Percentiles rank a stretch among this genome's conserved stretches.
These are phyloP conservation scores for Pseudogymnoascus sp. DNA, from an alignment of 2,329 filamentous ascomycete species.

Conservation along the genomic window DNA sequence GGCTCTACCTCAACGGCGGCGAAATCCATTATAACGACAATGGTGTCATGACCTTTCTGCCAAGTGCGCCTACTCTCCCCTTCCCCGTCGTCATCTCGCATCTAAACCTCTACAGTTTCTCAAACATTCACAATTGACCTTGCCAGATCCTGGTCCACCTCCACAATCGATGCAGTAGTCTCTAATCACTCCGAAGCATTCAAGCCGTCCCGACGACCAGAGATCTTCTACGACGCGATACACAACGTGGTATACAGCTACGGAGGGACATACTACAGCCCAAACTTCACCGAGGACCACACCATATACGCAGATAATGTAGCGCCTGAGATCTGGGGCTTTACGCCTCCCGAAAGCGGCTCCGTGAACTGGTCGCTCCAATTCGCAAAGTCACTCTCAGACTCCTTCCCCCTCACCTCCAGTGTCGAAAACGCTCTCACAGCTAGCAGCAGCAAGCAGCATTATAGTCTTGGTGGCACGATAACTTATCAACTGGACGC, in stretches of 20 bases:
- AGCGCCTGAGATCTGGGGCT: constrained; percentile 10
- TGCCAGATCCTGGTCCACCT: constrained; percentile 9
- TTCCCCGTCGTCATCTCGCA: neutral
- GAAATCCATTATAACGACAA: constrained; percentile 9
- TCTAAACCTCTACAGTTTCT: neutral
- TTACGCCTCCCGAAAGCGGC: constrained; percentile 7
- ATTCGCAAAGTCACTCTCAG: neutral
- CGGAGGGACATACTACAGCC: constrained; percentile 7
- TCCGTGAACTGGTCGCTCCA: constrained; percentile 9
- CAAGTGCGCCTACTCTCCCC: neutral
- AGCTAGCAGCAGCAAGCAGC: neutral
- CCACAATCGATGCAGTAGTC: neutral
- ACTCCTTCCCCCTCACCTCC: constrained; percentile 7
- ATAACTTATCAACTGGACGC: constrained; percentile 7
- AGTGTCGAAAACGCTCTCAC: neutral
- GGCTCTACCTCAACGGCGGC: constrained; percentile 16
- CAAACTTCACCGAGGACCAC: neutral
- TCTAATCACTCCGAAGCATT: neutral
- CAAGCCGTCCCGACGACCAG: constrained; percentile 2
- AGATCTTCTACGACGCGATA: constrained; percentile 11
- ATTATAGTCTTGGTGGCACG: constrained; percentile 6
- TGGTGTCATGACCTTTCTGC: neutral
- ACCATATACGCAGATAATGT: neutral
- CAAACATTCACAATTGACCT: constrained; percentile 12
- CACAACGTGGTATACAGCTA: constrained; percentile 10